Evolutionary conservation across 1,284 basidiomycete genomes (phyloP), one percentile per base, ranked within the genome.

Genomic region (Laetiporus sulphureus): DNA sequence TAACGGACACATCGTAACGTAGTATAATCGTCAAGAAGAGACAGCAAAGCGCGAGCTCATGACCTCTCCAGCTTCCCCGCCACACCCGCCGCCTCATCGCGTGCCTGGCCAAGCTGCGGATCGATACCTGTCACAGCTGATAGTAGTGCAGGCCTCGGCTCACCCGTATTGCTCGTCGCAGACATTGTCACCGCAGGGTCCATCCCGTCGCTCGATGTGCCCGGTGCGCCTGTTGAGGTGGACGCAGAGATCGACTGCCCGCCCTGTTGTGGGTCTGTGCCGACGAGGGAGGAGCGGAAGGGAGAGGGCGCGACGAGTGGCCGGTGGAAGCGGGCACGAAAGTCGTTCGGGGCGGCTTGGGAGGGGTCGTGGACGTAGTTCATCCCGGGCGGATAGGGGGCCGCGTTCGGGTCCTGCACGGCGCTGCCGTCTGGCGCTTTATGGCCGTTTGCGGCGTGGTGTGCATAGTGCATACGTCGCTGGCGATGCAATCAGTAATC

Each of bases 321-420:
- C 19, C 80, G 69, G 45, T 79, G 79, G 56, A 86, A 87, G 36
- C 83, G 77, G 4, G 74, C 75, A 27, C 83, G 78, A 51, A 85
- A 81, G 48, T 84, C 80, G 49, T 71, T 76, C 11, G 73, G 60
- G 5, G 69, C 52, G 20, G 62, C 54, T 38, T 57, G 58, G 4
- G 54, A 41, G 16, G 56, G 52, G 27, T 58, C 50, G 36, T 58
- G 52, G 12, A 55, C 57, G 47, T 52, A 57, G 31, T 40, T 52
- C 65, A 50, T 66, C 55, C 11, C 6, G 6, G 36, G 22, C 8
- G 50, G 57, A 38, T 62, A 66, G 19, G 51, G 56, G 41, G 46
- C 66, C 44, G 48, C 65, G 58, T 46, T 66, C 56, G 31, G 44
- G 18, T 54, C 52, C 15, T 54, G 40, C 22, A 32, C 16, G 29